Percentiles rank a stretch among this genome's conserved stretches.
phyloP scores from a whole-genome alignment of 1,284 basidiomycete genomes.

The Malassezia arunalokei region DNA sequence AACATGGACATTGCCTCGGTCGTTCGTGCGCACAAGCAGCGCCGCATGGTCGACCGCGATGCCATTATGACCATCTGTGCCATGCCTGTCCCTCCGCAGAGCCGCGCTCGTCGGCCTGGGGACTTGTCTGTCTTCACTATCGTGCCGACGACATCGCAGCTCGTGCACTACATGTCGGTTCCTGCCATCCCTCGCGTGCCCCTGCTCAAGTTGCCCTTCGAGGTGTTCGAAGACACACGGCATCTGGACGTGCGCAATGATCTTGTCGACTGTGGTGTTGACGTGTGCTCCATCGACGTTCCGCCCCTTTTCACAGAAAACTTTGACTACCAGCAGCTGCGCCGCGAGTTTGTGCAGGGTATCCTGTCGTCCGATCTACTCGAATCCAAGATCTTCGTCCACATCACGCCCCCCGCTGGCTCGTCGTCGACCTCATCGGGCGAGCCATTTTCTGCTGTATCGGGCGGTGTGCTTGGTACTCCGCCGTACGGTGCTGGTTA shows the following conservation, averaged over 20 bases:
- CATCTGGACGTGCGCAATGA: conserved; percentile 75
- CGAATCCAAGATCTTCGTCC: conserved; percentile 85
- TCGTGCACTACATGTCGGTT: conserved; percentile 45
- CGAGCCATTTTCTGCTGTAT: conserved; percentile 7
- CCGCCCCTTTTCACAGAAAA: conserved; percentile 96
- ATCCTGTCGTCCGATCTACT: conserved; percentile 87
- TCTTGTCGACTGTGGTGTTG: conserved; percentile 63
- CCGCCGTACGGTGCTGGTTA: conserved; percentile 62
- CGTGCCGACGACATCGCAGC: conserved; percentile 36
- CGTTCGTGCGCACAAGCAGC: conserved; percentile 74
- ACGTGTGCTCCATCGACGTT: conserved; percentile 62
- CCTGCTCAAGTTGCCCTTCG: conserved; percentile 36
- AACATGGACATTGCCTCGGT: conserved; percentile 81
- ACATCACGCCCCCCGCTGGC: conserved; percentile 53
- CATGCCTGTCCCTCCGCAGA: conserved; percentile 18
- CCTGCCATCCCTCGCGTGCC: conserved; percentile 30
- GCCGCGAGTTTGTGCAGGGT: conserved; percentile 88
- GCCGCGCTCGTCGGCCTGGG: conserved; percentile 22
- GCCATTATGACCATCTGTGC: conserved; percentile 68
- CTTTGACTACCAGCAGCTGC: conserved; percentile 88
- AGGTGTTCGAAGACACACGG: conserved; percentile 25
- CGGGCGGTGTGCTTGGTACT: conserved; percentile 49
- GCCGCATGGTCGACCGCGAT: conserved; percentile 74
- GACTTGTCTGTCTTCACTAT: conserved; percentile 33
- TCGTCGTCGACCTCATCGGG: conserved; percentile 58